Conservation (phyloP, 1,284 basidiomycete genomes). For the Papiliotrema nemorosa region DNA sequence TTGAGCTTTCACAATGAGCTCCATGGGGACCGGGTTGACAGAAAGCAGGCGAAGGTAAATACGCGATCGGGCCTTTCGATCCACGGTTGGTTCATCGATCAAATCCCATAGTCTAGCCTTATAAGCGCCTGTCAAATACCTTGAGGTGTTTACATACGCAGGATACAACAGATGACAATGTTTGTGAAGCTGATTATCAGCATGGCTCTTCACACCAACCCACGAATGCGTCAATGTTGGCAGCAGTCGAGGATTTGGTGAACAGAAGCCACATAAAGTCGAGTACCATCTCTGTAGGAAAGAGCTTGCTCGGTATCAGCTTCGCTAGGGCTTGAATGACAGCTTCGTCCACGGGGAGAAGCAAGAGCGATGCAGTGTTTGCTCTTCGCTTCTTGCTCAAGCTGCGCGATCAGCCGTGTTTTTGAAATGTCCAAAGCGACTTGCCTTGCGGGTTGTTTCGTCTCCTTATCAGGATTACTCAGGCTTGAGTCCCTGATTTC, state of each 20-base stretch:
- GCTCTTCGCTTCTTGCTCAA: constrained; percentile 13
- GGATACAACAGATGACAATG: constrained; percentile 16
- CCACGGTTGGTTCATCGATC: constrained; percentile 19
- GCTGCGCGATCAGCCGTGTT: constrained; percentile 2
- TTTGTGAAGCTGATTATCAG: constrained; percentile 9
- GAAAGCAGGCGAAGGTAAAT: constrained; percentile 34
- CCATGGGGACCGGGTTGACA: constrained; percentile 27
- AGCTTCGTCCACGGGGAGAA: constrained; percentile 17
- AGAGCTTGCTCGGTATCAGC: constrained; percentile 11
- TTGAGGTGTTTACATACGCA: not conserved
- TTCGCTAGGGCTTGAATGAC: constrained; percentile 19
- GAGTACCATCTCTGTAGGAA: constrained; percentile 24
- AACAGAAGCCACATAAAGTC: constrained; percentile 43
- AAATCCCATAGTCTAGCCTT: constrained; percentile 31
- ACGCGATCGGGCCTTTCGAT: constrained; percentile 22
- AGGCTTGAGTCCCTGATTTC: constrained; percentile 19
- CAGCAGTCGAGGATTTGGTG: constrained; percentile 17
- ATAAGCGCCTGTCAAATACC: not conserved
- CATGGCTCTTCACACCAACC: constrained; percentile 4
- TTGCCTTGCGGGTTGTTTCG: constrained; percentile 19
- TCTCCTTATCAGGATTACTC: constrained; percentile 5
- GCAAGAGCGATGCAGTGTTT: not conserved
- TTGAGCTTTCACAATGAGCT: constrained; percentile 19
- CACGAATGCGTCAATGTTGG: constrained; percentile 35
- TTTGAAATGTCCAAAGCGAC: not conserved